These are phyloP conservation scores for Vinca minor DNA, from an alignment of 257 asterid species.

Conservation along the genomic window DNA sequence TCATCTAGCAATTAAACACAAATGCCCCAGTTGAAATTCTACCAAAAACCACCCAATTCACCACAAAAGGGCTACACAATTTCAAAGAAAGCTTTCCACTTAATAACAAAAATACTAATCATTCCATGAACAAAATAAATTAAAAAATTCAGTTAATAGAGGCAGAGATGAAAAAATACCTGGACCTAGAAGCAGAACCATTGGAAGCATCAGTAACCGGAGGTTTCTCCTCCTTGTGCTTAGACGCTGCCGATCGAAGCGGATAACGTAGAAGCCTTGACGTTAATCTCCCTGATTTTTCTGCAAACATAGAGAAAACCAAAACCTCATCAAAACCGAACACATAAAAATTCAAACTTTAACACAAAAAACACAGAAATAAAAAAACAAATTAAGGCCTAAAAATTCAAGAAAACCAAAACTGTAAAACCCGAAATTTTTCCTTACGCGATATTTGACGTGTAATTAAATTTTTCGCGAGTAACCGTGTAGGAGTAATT, in stretches of 20 bases:
- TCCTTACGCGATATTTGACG: too few species aligned
- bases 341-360: background rate
- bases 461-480: too few species aligned
- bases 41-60: too few species aligned
- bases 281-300: conserved; percentile 33
- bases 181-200: conserved; percentile 45
- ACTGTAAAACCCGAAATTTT: too few species aligned
- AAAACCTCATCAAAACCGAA: background rate
- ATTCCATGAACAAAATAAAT: background rate
- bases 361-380: too few species aligned
- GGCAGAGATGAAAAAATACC: conserved; percentile 5
- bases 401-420: too few species aligned
- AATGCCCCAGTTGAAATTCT: background rate
- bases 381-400: too few species aligned
- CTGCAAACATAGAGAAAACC: conserved; percentile 13
- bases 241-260: conserved; percentile 65
- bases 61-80: background rate
- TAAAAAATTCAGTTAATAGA: conserved; percentile 8
- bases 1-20: background rate
- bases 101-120: background rate
- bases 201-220: conserved; percentile 52
- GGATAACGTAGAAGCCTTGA: conserved; percentile 81
- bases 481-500: too few species aligned
- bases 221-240: conserved; percentile 56
- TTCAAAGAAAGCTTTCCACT: too few species aligned